Evolutionary conservation across 371 early-diverging fungal species (phyloP), one percentile per base, ranked within the genome.

Genomic region (Haplosporangium sp.): DNA sequence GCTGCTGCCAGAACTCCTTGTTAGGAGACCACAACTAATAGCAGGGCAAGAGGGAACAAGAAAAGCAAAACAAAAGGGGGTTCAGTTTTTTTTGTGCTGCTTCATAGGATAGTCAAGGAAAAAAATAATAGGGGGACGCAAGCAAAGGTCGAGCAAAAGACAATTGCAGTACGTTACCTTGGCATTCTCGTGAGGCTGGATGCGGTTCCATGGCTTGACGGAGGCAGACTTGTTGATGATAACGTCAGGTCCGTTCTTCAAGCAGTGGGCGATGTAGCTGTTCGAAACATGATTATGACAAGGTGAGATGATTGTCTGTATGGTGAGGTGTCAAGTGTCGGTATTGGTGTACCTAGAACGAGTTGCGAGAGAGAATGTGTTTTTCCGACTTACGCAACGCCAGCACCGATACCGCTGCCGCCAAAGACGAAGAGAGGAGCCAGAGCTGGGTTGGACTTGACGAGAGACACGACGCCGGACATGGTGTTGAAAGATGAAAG

Each of bases 201-300:
- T 77, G 13, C 77, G 77, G 59, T 77, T 62, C 77, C 77, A 77
- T 67, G 77, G 77, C 72, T 77, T 77, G 53, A 67, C 67, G n/a
- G 71, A 52, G 14, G 67, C 64, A 45, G 77, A 21, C 68, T 77
- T 77, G 72, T 70, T 71, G 59, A 77, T 77, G 43, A 67, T 55
- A 18, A 77, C 77, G 43, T 77, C 77, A 14, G 77, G 77, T 45
- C 71, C 71, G 62, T 71, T 77, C n/a, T 18, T 53, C 57, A 77
- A 56, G 58, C 77, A 77, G 68, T 77, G 77, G n/a, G 72, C 77
- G 29, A 77, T 77, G 53, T 77, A 77, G 8, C 77, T 77, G 56
- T 16, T 8, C 14, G 29, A 23, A 29, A 1, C 29, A 29, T 3
- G 14, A 12, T 43, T 18, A 57, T 14, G 16, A 21, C 4, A 37